phyloP scores from a whole-genome alignment of 495 filamentous ascomycete genomes.

The Penicillium robsamsonii region DNA sequence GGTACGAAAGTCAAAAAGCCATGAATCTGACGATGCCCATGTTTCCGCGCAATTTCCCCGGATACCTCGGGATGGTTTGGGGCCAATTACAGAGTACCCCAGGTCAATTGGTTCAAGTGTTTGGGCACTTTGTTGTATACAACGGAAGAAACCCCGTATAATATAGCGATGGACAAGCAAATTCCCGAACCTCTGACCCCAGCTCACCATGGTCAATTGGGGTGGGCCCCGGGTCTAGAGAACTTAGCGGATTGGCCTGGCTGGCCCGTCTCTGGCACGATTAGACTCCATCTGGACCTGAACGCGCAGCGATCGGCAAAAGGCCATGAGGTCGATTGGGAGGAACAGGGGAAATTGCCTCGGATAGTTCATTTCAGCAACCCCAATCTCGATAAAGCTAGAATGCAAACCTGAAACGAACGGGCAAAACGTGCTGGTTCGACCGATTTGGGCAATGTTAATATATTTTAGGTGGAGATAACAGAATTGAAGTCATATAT shows the following conservation, averaged over 20 bases:
- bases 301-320: slow-evolving; percentile 14
- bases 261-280: slow-evolving; percentile 12
- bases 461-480: not conserved
- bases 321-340: not conserved
- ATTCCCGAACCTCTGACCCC: not conserved
- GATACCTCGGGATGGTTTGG: not conserved
- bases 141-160: not conserved
- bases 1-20: not conserved
- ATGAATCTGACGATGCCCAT: not conserved
- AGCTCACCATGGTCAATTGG: not conserved
- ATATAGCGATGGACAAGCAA: not conserved
- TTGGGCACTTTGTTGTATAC: too few species aligned
- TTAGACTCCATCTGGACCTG: slow-evolving; percentile 9
- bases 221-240: slow-evolving; percentile 7
- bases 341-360: slow-evolving; percentile 1
- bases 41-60: not conserved
- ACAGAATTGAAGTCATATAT: too few species aligned
- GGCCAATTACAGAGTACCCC: not conserved
- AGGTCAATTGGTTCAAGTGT: not conserved
- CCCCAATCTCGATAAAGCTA: not conserved
- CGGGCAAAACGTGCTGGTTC: not conserved
- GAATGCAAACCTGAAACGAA: slow-evolving; percentile 18
- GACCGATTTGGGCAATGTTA: not conserved
- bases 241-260: slow-evolving; percentile 13
- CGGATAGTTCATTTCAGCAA: not conserved